A percentile compares a stretch with the other conserved stretches of the same genome.
These are phyloP conservation scores for Chrysoporthe austroafricana DNA, from an alignment of 2,329 filamentous ascomycete species.

Conservation along the genomic window DNA sequence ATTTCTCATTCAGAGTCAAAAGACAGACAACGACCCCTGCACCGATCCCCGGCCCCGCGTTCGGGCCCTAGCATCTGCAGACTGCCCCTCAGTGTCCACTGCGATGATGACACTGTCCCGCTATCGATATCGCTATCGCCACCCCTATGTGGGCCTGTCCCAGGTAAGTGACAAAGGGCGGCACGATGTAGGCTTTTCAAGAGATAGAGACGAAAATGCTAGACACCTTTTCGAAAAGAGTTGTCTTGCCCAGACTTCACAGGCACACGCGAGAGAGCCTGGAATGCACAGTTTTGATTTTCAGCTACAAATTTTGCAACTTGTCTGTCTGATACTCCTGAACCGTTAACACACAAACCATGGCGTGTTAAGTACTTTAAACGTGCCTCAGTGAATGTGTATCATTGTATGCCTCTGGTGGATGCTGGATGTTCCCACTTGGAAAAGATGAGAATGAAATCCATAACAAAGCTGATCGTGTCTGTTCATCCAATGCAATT, in stretches of 20 bases:
- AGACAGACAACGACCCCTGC: slow-evolving; percentile 1
- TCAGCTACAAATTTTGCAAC: too few relatives aligned
- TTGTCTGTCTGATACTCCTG: too few relatives aligned
- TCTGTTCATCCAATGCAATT: not conserved
- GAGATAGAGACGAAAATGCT: too few relatives aligned
- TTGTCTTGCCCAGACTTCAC: too few relatives aligned
- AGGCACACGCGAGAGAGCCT: too few relatives aligned
- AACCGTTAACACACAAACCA: too few relatives aligned
- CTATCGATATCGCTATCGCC: not conserved
- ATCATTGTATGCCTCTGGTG: not conserved
- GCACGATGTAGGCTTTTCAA: not conserved
- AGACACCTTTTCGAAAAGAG: too few relatives aligned
- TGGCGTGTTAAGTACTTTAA: too few relatives aligned
- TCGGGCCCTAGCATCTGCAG: slow-evolving; percentile 8
- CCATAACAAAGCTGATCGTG: not conserved
- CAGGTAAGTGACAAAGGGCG: too few relatives aligned
- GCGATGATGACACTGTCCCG: not conserved
- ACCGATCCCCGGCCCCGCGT: slow-evolving; percentile 7
- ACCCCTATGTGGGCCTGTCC: not conserved
- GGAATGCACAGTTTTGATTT: too few relatives aligned
- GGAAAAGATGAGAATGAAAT: not conserved
- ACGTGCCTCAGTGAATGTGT: not conserved
- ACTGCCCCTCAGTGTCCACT: slow-evolving; percentile 6
- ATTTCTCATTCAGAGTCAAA: slow-evolving; percentile 21
- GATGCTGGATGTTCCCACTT: not conserved